Evolutionary conservation across 371 early-diverging fungal genomes (phyloP).

Genomic region (Syncephalastrum racemosum): DNA sequence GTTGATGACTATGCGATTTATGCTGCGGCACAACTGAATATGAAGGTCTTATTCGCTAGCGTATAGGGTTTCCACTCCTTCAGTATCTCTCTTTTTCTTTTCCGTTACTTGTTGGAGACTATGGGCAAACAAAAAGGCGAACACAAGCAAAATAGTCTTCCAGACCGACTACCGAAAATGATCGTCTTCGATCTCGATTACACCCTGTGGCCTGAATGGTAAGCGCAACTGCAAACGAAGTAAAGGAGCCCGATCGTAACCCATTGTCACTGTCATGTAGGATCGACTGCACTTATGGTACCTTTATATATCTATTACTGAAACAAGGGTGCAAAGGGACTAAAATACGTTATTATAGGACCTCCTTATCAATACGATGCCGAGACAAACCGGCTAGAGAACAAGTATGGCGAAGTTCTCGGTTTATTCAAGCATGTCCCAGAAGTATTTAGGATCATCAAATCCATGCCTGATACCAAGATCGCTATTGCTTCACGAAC

Average conservation of each 20-base stretch:
- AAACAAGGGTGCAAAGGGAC: not conserved
- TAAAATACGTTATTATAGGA: slow-evolving; percentile 7
- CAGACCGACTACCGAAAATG: slow-evolving; percentile 34
- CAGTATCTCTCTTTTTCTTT: no score
- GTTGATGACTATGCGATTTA: no score
- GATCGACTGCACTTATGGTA: slow-evolving; percentile 45
- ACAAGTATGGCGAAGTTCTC: slow-evolving; percentile 21
- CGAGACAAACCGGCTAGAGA: slow-evolving; percentile 6
- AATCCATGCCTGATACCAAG: slow-evolving; percentile 33
- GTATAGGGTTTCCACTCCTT: no score
- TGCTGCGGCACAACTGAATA: no score
- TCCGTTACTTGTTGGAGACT: no score
- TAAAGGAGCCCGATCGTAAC: not conserved
- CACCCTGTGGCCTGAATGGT: slow-evolving; percentile 54
- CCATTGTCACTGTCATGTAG: slow-evolving; percentile 10
- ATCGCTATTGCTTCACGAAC: slow-evolving; percentile 55
- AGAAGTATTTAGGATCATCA: slow-evolving; percentile 34
- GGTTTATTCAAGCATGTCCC: slow-evolving; percentile 36
- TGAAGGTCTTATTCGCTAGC: no score
- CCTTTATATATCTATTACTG: not conserved
- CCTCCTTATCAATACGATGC: slow-evolving; percentile 26
- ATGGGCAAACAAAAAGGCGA: no score
- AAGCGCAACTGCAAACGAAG: not conserved
- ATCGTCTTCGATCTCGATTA: slow-evolving; percentile 56
- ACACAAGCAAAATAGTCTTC: not conserved